Evolutionary conservation across 2,329 filamentous ascomycete genomes (phyloP).

Genomic region (Paracorniculantispora psalliotae): DNA sequence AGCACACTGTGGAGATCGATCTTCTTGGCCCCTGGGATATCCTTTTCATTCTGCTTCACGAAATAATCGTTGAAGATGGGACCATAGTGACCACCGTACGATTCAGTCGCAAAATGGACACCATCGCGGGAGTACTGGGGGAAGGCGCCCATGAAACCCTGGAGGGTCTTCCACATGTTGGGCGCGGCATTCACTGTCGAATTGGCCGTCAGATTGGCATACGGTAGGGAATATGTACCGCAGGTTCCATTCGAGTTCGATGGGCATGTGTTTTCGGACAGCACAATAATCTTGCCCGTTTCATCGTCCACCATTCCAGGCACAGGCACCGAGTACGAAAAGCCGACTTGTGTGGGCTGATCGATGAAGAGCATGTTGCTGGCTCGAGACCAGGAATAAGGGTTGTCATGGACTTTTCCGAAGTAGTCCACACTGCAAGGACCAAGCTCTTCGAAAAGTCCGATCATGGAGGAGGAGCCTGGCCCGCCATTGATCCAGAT

Average conservation of each 20-base stretch:
- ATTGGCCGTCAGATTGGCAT: conserved; percentile 3
- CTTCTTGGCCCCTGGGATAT: conserved; percentile 36
- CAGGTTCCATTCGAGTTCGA: conserved; percentile 33
- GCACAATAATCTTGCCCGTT: not conserved
- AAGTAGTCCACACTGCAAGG: conserved; percentile 41
- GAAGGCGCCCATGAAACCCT: conserved; percentile 53
- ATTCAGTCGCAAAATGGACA: conserved; percentile 63
- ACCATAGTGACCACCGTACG: conserved; percentile 66
- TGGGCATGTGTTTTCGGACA: conserved; percentile 21
- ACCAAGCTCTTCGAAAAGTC: conserved; percentile 16
- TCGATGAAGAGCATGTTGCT: conserved; percentile 51
- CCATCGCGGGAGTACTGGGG: conserved; percentile 51
- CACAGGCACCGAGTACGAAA: conserved; percentile 57
- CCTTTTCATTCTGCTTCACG: conserved; percentile 55
- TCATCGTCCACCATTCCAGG: conserved; percentile 29
- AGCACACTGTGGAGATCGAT: conserved; percentile 52
- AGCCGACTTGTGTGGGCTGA: conserved; percentile 61
- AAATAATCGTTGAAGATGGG: conserved; percentile 56
- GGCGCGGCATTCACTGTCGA: conserved; percentile 28
- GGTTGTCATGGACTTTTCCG: conserved; percentile 48
- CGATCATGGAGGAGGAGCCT: conserved; percentile 33
- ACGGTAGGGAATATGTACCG: conserved; percentile 21
- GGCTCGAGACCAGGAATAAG: conserved; percentile 58
- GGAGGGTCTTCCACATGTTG: conserved; percentile 62
- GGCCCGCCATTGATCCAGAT: conserved; percentile 59